Base-by-base conservation (phyloP, 2,329 filamentous ascomycete species). In the Neonectria sp. region DNA sequence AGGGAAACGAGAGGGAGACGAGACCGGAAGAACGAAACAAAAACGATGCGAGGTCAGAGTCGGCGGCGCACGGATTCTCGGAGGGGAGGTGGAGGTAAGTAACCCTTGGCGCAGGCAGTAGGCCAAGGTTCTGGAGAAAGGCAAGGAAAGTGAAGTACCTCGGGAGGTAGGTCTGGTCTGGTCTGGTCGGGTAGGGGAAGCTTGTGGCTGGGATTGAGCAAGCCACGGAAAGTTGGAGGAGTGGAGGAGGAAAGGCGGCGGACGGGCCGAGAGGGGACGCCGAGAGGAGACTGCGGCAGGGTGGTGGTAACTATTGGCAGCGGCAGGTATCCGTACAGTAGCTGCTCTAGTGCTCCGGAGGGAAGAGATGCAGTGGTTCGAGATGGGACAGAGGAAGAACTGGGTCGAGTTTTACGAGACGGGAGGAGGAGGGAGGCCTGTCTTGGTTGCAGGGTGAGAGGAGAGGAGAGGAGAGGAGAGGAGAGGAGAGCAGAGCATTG, bases 1-100 rank as follows among this genome's bases (percentile, higher is more conserved):
- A 48, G 56, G 68, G 63, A 64, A 66, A 63, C 57, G 62, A 67
- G 66, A 67, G 67, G 48, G 60, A 72, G 67, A 65, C 69, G 59
- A 67, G 57, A n/a, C 15, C 15, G 37, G 37, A 40, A 70, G 67
- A 64, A 63, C 65, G 58, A 66, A 31, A 53, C 37, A 40, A 56
- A 71, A 65, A 68, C 63, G 66, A 63, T 65, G 60, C 64, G 65
- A 60, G 52, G 63, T 58, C 40, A 69, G 68, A 58, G 65, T 55
- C 58, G 69, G 67, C 68, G 63, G 67, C 65, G 65, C 49, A 46
- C 52, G 61, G 63, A 59, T 68, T 58, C 65, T 61, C 57, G 68
- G 55, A 67, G 58, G 13, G 61, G 60, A 59, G 62, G 49, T 55
- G 59, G 53, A 60, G 53, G 56, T 25, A 45, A 24, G 40, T 45